Conservation (phyloP, 1,284 basidiomycete species). For the Cutaneotrichosporon cyanovorans region DNA sequence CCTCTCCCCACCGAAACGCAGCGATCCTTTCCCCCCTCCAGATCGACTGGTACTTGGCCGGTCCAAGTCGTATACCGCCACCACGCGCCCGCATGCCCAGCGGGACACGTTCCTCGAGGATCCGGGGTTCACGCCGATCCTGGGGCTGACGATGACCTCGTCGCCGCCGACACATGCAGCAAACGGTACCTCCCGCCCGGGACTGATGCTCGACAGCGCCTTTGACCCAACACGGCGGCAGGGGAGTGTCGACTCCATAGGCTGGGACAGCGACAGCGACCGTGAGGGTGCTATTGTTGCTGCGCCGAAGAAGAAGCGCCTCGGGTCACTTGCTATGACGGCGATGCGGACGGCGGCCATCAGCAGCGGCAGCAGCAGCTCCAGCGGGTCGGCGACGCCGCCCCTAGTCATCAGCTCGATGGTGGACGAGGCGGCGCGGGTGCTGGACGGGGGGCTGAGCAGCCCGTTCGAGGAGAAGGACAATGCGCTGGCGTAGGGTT, state of each 20-base stretch:
- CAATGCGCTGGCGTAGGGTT: neutral
- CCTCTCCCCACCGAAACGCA: slow-evolving; percentile 1
- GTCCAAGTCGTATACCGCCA: neutral
- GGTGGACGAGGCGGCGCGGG: slow-evolving; percentile 2
- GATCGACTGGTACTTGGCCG: neutral
- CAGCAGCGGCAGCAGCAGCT: neutral
- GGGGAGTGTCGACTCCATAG: neutral
- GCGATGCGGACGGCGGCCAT: slow-evolving; percentile 1
- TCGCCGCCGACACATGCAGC: neutral
- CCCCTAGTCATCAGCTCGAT: slow-evolving; percentile 6
- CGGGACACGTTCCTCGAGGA: slow-evolving; percentile 2
- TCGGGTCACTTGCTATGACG: slow-evolving; percentile 9
- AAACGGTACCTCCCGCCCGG: neutral
- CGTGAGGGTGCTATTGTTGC: slow-evolving; percentile 2
- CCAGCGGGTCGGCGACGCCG: neutral
- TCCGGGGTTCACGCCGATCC: too few species aligned
- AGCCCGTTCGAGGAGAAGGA: slow-evolving; percentile 39
- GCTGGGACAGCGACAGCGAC: slow-evolving; percentile 16
- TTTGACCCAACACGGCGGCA: slow-evolving; percentile 2
- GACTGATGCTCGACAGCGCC: slow-evolving; percentile 2
- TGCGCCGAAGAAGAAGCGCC: neutral
- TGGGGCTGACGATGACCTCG: too few species aligned
- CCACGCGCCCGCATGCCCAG: neutral
- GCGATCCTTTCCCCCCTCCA: neutral
- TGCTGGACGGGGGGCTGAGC: slow-evolving; percentile 13